Conservation (phyloP, 768 basidiomycete species). For the Pisolithus microcarpus region DNA sequence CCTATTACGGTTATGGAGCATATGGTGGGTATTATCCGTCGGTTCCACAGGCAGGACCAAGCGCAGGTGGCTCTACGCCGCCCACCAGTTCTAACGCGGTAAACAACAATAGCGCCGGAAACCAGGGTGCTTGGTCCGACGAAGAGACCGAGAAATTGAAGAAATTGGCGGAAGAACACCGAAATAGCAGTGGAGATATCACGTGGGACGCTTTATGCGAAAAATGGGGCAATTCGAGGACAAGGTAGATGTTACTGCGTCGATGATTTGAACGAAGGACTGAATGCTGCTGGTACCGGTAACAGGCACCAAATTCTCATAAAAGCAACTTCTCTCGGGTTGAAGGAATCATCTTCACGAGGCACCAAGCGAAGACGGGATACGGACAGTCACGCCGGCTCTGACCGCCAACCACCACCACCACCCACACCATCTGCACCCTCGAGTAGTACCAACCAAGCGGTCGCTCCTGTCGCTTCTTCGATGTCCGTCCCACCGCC, state of each 20-base stretch:
- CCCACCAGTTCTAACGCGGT: conserved; percentile 14
- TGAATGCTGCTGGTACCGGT: neutral
- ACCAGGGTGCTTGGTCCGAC: conserved; percentile 72
- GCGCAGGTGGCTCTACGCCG: conserved; percentile 20
- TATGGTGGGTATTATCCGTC: conserved; percentile 28
- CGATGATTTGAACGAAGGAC: neutral
- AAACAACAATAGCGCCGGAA: conserved; percentile 33
- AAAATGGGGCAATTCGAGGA: conserved; percentile 67
- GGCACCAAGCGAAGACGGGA: conserved; percentile 56
- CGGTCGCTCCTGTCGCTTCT: conserved; percentile 10
- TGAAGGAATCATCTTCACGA: conserved; percentile 68
- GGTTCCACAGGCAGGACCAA: conserved; percentile 18
- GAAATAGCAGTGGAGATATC: conserved; percentile 39
- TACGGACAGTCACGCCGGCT: conserved; percentile 25
- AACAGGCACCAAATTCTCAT: conserved; percentile 74
- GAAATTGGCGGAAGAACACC: conserved; percentile 63
- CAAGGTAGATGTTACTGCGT: conserved; percentile 43
- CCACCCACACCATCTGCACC: conserved; percentile 16
- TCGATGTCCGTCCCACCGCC: conserved; percentile 31
- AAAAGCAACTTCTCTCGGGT: conserved; percentile 69
- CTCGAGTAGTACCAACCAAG: conserved; percentile 13
- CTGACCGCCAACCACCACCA: conserved; percentile 20
- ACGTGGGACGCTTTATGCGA: conserved; percentile 76
- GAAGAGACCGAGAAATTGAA: conserved; percentile 67
- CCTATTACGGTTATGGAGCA: conserved; percentile 55